These are phyloP conservation scores for Trichomonascus vanleenenianus DNA, from an alignment of 805 yeast genomes.

Conservation along the genomic window DNA sequence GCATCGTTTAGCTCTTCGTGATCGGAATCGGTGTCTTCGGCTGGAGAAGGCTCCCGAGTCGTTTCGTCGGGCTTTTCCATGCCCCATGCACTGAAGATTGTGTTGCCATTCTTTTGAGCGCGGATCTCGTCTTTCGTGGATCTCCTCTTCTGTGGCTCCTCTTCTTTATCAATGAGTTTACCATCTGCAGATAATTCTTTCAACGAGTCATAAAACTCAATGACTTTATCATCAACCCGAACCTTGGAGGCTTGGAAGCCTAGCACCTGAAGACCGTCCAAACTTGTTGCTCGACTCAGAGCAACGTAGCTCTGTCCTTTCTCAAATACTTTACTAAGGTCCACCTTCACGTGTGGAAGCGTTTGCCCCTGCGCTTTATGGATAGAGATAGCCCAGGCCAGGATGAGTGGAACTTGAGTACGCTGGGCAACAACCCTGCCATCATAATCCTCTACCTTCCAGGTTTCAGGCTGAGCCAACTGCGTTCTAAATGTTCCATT, in stretches of 20 bases:
- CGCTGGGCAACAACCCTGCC: slow-evolving; percentile 64
- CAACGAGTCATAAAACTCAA: slow-evolving; percentile 47
- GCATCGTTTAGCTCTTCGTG: too few species aligned
- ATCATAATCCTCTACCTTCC: slow-evolving; percentile 70
- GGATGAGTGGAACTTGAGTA: slow-evolving; percentile 73
- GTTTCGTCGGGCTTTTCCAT: too few species aligned
- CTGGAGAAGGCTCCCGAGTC: too few species aligned
- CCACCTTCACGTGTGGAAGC: slow-evolving; percentile 65
- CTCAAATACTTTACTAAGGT: slow-evolving; percentile 69
- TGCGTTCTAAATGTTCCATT: slow-evolving; percentile 71
- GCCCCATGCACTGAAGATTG: too few species aligned
- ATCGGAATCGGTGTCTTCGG: too few species aligned
- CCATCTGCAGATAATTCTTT: slow-evolving; percentile 14
- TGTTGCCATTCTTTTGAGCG: too few species aligned
- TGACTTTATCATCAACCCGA: slow-evolving; percentile 62
- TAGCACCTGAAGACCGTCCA: slow-evolving; percentile 74
- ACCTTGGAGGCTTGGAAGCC: slow-evolving; percentile 63
- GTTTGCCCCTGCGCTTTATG: slow-evolving; percentile 97
- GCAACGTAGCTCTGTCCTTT: slow-evolving; percentile 97
- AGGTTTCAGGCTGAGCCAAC: slow-evolving; percentile 71
- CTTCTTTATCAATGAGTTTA: neutral
- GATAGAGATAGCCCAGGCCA: slow-evolving; percentile 96
- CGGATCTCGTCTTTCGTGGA: too few species aligned
- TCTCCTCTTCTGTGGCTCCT: neutral
- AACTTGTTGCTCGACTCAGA: slow-evolving; percentile 75